A percentile compares a stretch with the other conserved stretches of the same genome.
These are phyloP conservation scores for Fraxinus platypoda DNA, from an alignment of 305 asterid species.

Conservation along the genomic window DNA sequence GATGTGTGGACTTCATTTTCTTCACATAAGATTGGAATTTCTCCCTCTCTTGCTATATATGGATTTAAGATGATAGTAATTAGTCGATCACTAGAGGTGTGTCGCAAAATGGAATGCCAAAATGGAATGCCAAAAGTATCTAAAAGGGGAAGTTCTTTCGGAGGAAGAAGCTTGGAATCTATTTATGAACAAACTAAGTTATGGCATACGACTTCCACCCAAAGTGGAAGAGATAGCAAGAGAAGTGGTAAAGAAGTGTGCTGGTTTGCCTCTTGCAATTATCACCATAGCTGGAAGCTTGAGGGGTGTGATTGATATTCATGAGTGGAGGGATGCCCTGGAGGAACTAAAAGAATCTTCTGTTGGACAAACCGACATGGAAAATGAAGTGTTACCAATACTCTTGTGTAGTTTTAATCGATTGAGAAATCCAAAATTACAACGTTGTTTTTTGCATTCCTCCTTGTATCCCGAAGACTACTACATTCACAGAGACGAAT, in stretches of 20 bases:
- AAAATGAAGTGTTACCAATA: constrained; percentile 7
- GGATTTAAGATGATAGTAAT: not conserved
- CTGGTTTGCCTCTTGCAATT: constrained; percentile 21
- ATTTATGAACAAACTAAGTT: not conserved
- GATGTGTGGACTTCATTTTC: constrained; percentile 7
- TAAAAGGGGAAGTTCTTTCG: not conserved
- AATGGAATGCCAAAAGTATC: not conserved
- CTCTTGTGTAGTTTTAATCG: constrained; percentile 17
- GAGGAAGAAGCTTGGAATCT: constrained; percentile 6
- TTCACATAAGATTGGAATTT: constrained; percentile 5
- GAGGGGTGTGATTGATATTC: constrained; percentile 20
- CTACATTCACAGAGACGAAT: constrained; percentile 14
- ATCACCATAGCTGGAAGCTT: constrained; percentile 24
- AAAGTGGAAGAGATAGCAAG: constrained; percentile 6
- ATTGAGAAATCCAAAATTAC: not conserved
- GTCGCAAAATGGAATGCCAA: not conserved
- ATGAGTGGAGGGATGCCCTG: constrained; percentile 17
- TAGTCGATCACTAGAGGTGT: constrained; percentile 2
- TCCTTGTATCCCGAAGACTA: constrained; percentile 26
- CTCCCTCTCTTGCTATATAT: not conserved
- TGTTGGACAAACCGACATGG: constrained; percentile 13
- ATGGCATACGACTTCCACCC: not conserved
- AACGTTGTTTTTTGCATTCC: constrained; percentile 21
- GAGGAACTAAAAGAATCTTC: constrained; percentile 15
- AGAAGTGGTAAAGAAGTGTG: constrained; percentile 13